Evolutionary conservation across 179 eudicot species (phyloP), one percentile per base, ranked within the genome.

Genomic region (Heliamphora pulchella): DNA sequence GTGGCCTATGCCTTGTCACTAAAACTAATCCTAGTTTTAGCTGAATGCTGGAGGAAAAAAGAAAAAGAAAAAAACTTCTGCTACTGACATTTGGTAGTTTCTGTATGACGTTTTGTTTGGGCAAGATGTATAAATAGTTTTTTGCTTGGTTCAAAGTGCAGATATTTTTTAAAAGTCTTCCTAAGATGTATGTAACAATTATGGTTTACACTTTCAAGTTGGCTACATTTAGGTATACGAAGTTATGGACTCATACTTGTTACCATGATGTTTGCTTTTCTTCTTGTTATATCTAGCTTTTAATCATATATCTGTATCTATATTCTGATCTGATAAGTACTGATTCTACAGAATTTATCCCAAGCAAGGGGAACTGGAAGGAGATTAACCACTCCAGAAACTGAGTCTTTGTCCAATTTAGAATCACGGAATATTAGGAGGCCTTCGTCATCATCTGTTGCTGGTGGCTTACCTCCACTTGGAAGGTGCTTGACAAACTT

Each of bases 381-480:
- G 86, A 93, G 96, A 86, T 44, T 83, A 68, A 59, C 82, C 78
- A 83, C 87, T 53, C 75, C 89, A 48, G 96, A 93, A 54, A 84
- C 83, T 5, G 96, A 93, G 46, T 85, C 96, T 5, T 82, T 85
- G 48, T 85, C 96, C 46, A 89, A 85, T 81, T 73, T 84, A 75
- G 98, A 95, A 65, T 78, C 92, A 72, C 91, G 95, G 10, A 93
- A 87, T 80, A 43, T 66, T 76, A 87, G 97, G 79, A 89, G 95
- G 80, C 89, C 94, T 63, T 85, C 92, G 46, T 85, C 97, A 62
- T 91, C 97, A 69, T 86, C 94, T 73, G 89, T 95, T 82, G 94
- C 90, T 74, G 97, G 97, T 74, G 98, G 98, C 66, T 84, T 95
- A 84, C 95, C 98, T 81, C 97, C 97, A 8, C 82, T 95, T 75